Evolutionary conservation across 2,329 filamentous ascomycete species (phyloP).

Genomic region (Ustulina deusta): DNA sequence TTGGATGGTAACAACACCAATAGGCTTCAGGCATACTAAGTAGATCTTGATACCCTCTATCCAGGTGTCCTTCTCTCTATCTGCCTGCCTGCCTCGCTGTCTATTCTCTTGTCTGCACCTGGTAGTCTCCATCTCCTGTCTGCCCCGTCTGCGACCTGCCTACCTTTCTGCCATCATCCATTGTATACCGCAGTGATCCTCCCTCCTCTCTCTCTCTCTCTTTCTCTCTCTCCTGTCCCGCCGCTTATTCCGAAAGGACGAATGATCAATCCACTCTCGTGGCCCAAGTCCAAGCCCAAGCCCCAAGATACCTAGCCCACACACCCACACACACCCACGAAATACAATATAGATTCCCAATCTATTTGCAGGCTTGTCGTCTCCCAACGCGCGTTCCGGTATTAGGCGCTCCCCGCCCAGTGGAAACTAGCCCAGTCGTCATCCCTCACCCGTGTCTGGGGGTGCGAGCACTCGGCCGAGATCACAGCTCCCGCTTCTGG

Average conservation of each 20-base stretch:
- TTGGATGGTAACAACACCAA: slow-evolving; percentile 17
- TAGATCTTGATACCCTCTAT: background rate
- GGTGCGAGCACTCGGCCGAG: slow-evolving; percentile 44
- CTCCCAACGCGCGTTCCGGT: slow-evolving; percentile 25
- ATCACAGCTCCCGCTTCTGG: slow-evolving; percentile 48
- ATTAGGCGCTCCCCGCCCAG: slow-evolving; percentile 24
- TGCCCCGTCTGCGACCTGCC: background rate
- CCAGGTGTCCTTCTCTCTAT: background rate
- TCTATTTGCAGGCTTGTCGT: slow-evolving; percentile 19
- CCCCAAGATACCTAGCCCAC: slow-evolving; percentile 14
- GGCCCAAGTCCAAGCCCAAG: slow-evolving; percentile 18
- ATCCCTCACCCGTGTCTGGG: slow-evolving; percentile 28
- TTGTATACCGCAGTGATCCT: slow-evolving; percentile 19
- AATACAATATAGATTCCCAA: slow-evolving; percentile 12
- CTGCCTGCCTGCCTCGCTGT: background rate
- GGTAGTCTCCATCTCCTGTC: background rate
- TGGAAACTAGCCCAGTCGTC: slow-evolving; percentile 35
- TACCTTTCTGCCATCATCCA: slow-evolving; percentile 4
- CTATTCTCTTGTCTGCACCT: background rate
- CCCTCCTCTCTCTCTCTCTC: no score
- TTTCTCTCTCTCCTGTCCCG: background rate
- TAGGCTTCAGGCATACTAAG: no score
- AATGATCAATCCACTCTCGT: slow-evolving; percentile 18
- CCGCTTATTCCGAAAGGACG: slow-evolving; percentile 12
- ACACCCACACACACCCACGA: background rate